Conservation (phyloP, 148 eudicot genomes). For the Vaccinium corymbosum region DNA sequence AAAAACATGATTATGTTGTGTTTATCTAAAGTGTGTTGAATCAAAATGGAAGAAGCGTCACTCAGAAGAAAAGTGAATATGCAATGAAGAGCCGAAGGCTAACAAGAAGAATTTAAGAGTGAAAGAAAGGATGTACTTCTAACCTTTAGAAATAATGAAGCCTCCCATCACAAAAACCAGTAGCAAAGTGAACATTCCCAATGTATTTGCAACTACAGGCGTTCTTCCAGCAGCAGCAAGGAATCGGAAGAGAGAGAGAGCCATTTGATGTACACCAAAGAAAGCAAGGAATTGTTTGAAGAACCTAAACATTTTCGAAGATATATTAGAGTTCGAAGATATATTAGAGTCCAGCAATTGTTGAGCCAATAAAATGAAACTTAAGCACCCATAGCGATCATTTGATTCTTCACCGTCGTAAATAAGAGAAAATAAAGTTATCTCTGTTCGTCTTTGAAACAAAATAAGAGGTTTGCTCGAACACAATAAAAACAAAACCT, state of each 20-base stretch:
- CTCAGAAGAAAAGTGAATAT: too few relatives aligned
- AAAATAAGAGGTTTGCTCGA: background rate
- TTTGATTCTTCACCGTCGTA: background rate
- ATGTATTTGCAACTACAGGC: constrained; percentile 3
- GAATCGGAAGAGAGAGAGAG: background rate
- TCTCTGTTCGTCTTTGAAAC: background rate
- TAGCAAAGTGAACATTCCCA: constrained; percentile 10
- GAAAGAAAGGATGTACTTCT: background rate
- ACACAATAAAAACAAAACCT: background rate
- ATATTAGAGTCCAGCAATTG: background rate
- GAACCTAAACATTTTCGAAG: background rate
- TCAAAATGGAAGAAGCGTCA: background rate
- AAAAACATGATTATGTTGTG: background rate
- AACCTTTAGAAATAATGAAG: constrained; percentile 22
- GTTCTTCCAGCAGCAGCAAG: constrained; percentile 1
- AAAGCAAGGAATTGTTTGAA: constrained; percentile 3
- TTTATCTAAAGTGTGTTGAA: background rate
- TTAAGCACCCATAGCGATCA: background rate
- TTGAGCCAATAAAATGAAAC: background rate
- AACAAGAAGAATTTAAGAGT: background rate
- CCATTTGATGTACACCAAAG: constrained; percentile 9
- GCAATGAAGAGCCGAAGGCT: too few relatives aligned
- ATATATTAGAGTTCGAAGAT: background rate
- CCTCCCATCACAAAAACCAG: constrained; percentile 9
- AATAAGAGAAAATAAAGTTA: background rate